Evolutionary conservation across 2,329 filamentous ascomycete genomes (phyloP).

Genomic region (Penicillium decumbens): DNA sequence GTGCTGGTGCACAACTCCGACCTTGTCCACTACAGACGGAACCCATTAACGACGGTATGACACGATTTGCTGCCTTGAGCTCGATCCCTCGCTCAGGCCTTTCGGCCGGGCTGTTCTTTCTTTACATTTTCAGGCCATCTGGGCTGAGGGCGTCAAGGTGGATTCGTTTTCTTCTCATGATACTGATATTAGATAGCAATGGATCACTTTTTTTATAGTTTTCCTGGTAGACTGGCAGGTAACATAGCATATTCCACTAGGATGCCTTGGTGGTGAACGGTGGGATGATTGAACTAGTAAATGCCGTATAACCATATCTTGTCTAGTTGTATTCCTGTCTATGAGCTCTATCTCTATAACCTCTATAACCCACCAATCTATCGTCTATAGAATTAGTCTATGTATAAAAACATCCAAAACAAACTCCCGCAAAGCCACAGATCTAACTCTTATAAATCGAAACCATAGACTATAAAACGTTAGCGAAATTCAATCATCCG

Average conservation of each 20-base stretch:
- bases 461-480: conserved; percentile 30
- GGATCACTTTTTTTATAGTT: conserved; percentile 10
- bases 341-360: neutral
- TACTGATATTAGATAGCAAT: conserved; percentile 28
- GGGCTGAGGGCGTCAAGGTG: conserved; percentile 20
- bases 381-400: neutral
- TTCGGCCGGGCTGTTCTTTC: conserved; percentile 18
- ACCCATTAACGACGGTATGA: conserved; percentile 20
- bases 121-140: conserved; percentile 14
- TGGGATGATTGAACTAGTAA: neutral
- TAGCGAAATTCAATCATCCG: neutral
- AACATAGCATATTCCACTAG: neutral
- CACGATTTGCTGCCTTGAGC: conserved; percentile 12
- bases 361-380: neutral
- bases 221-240: neutral
- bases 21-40: conserved; percentile 1
- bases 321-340: neutral
- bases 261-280: neutral
- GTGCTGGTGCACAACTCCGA: conserved; percentile 6
- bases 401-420: neutral
- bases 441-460: conserved; percentile 25
- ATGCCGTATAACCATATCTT: neutral
- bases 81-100: conserved; percentile 15
- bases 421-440: neutral
- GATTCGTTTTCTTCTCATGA: conserved; percentile 9